Base-by-base conservation (phyloP, 768 basidiomycete genomes). In the Termitomyces sp. region DNA sequence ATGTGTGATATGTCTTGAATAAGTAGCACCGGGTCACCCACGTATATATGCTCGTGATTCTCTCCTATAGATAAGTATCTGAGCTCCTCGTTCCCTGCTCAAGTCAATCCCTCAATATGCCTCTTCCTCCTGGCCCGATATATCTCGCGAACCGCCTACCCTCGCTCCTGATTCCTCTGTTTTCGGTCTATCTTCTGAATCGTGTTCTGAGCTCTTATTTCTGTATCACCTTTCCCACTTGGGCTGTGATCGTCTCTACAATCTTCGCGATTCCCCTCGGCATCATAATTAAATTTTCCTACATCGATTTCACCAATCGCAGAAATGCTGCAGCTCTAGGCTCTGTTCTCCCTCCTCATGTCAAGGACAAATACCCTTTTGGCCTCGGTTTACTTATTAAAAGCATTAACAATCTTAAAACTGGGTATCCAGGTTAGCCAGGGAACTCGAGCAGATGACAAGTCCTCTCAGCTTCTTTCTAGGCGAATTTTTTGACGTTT, bases 371-470 rank as follows among this genome's bases (percentile, higher is more conserved):
- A 55, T 69, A 64, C 42, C 65, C 67, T 14, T 49, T 66, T 18
- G 67, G 69, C 0, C 51, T 74, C 42, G 64, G 62, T 13, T 58
- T 65, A 10, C 53, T 69, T 2, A 54, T 60, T 2, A 53, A 61
- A 5, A 46, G 69, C 33, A 56, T 69, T 16, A 53, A 66, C n/a
- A 64, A 62, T 52, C 64, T 69, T 39, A 66, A 69, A 55, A 63
- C 53, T 4, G 75, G 74, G 4, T 72, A 74, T 63, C 71, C 72
- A 55, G 69, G 77, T 76, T 48, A 18, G 71, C 50, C 20, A 22
- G 39, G 26, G n/a, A 20, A 48, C 32, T 33, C 43, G 12, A 18
- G 18, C 37, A 24, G n/a, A 37, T 49, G 30, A 24, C 27, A 30
- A n/a, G 10, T 24, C 34, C 13, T 24, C 16, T 56, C 32, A 53